Conservation (phyloP, 2,329 filamentous ascomycete species). For the Aspergillus fijiensis region DNA sequence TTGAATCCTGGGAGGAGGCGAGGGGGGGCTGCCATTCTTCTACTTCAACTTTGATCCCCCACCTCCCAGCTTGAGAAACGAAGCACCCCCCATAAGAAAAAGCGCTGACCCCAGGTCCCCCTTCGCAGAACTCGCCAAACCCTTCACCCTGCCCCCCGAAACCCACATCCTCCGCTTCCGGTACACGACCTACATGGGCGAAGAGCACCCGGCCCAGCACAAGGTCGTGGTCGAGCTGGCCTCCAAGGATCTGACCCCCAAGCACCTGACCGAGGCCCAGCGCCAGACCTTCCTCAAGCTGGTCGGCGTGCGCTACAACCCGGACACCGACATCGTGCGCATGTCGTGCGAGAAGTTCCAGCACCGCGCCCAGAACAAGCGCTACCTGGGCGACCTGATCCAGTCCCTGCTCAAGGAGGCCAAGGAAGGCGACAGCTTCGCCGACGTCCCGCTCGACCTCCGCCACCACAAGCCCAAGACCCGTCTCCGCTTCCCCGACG, state of each 20-base stretch:
- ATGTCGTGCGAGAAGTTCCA: slow-evolving; percentile 90
- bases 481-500: slow-evolving; percentile 71
- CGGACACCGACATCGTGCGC: slow-evolving; percentile 73
- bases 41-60: too few species aligned
- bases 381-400: slow-evolving; percentile 81
- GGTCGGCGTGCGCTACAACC: slow-evolving; percentile 82
- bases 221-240: slow-evolving; percentile 95
- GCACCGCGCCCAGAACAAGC: slow-evolving; percentile 92
- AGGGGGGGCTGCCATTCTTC: too few species aligned
- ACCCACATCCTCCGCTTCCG: slow-evolving; percentile 80
- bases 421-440: slow-evolving; percentile 79
- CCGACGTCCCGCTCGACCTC: slow-evolving; percentile 84
- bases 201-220: slow-evolving; percentile 82
- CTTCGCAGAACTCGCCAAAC: slow-evolving; percentile 67
- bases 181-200: slow-evolving; percentile 95
- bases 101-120: too few species aligned
- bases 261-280: slow-evolving; percentile 64
- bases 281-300: slow-evolving; percentile 83
- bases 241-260: slow-evolving; percentile 64
- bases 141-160: slow-evolving; percentile 69
- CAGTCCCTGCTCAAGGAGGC: slow-evolving; percentile 71
- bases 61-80: too few species aligned
- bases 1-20: not conserved
- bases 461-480: slow-evolving; percentile 74
- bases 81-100: too few species aligned